These are phyloP conservation scores for Platismatia glauca DNA, from an alignment of 495 filamentous ascomycete species.

Conservation along the genomic window DNA sequence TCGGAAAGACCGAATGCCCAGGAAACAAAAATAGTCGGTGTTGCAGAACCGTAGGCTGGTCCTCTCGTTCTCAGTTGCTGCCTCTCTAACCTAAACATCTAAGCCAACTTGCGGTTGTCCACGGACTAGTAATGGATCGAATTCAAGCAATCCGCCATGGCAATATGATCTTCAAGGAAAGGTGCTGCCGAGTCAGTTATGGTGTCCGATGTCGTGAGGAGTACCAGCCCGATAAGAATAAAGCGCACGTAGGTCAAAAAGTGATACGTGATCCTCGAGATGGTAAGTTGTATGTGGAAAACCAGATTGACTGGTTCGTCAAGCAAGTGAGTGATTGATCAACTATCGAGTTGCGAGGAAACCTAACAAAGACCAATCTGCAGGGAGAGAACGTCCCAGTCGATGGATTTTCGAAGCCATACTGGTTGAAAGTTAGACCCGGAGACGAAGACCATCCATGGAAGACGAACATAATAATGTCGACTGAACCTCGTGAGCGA, in stretches of 20 bases:
- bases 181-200: constrained; percentile 49
- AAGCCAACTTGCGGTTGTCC: constrained; percentile 49
- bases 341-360: background rate
- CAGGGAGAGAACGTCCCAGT: constrained; percentile 33
- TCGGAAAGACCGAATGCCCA: constrained; percentile 31
- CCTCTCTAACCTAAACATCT: background rate
- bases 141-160: constrained; percentile 40
- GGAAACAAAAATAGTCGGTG: constrained; percentile 38
- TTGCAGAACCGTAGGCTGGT: constrained; percentile 41
- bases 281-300: constrained; percentile 37
- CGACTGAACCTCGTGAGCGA: constrained; percentile 30
- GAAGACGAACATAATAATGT: constrained; percentile 43
- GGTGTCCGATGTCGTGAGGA: constrained; percentile 41
- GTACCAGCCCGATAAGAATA: constrained; percentile 33
- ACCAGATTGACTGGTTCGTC: constrained; percentile 51
- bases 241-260: constrained; percentile 34
- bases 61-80: background rate
- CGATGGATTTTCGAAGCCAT: constrained; percentile 34
- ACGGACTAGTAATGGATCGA: constrained; percentile 47
- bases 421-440: constrained; percentile 37
- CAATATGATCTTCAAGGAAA: constrained; percentile 35
- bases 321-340: constrained; percentile 30
- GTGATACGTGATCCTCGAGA: constrained; percentile 38
- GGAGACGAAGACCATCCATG: constrained; percentile 34
- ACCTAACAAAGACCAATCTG: background rate